Conservation (phyloP, 768 basidiomycete genomes). For the Leccinum variicolor region DNA sequence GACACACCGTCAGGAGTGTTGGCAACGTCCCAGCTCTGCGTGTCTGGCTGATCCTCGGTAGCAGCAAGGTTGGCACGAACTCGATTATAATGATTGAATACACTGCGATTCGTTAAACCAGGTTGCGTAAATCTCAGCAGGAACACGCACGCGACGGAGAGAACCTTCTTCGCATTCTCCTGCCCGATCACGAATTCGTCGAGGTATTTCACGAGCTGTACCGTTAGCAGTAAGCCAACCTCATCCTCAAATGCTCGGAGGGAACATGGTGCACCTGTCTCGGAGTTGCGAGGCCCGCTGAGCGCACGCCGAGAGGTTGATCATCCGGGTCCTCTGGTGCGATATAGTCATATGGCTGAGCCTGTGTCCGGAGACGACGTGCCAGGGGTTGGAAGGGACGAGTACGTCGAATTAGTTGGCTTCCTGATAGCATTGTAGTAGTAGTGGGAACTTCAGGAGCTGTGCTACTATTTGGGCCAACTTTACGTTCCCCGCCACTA, state of each 20-base stretch:
- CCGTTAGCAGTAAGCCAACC: slow-evolving; percentile 8
- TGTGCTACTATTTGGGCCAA: not conserved
- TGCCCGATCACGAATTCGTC: slow-evolving; percentile 91
- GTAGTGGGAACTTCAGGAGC: slow-evolving; percentile 1
- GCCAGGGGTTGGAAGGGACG: slow-evolving; percentile 27
- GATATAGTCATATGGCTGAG: slow-evolving; percentile 43
- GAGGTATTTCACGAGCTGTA: slow-evolving; percentile 77
- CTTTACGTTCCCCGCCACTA: not conserved
- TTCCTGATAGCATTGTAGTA: slow-evolving; percentile 20
- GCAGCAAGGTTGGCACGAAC: slow-evolving; percentile 66
- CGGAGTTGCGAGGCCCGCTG: slow-evolving; percentile 57
- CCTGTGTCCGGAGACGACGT: slow-evolving; percentile 54
- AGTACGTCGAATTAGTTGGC: slow-evolving; percentile 22
- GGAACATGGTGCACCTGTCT: slow-evolving; percentile 37
- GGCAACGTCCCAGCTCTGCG: slow-evolving; percentile 27
- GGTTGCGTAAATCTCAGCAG: not conserved
- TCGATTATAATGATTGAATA: slow-evolving; percentile 94
- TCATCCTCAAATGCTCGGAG: not conserved
- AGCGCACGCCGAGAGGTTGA: slow-evolving; percentile 29
- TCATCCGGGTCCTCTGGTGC: slow-evolving; percentile 32
- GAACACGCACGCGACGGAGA: slow-evolving; percentile 83
- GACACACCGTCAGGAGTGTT: slow-evolving; percentile 29
- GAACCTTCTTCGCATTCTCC: slow-evolving; percentile 86
- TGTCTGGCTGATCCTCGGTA: slow-evolving; percentile 36
- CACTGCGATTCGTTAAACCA: slow-evolving; percentile 42